Percentiles rank a stretch among this genome's conserved stretches.
Evolutionary conservation across 331 rosid genomes (phyloP).

Genomic region (Spiraea crenata): DNA sequence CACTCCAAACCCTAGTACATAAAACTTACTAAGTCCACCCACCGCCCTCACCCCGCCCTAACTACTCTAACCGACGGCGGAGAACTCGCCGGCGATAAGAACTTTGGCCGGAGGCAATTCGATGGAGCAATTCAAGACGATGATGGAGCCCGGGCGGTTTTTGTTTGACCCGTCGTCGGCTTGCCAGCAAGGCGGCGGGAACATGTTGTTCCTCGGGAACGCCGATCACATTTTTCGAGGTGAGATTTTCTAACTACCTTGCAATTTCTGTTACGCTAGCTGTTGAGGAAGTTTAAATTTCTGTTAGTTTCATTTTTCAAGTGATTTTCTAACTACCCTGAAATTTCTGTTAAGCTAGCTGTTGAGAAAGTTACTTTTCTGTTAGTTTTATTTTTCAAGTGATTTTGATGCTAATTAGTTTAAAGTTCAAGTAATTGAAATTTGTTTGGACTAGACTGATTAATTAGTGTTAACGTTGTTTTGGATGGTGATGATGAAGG

Average conservation of each 20-base stretch:
- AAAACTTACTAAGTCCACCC: background rate
- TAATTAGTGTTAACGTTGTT: background rate
- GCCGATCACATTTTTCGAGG: slow-evolving; percentile 69
- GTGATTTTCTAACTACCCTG: background rate
- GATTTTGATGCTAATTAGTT: no score
- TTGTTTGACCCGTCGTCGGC: slow-evolving; percentile 45
- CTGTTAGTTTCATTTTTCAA: no score
- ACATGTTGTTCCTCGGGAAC: slow-evolving; percentile 77
- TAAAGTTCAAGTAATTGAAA: no score
- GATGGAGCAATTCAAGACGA: background rate
- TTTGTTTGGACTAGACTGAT: no score
- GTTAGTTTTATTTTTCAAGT: no score
- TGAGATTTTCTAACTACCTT: slow-evolving; percentile 12
- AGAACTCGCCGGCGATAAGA: background rate
- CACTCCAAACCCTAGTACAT: slow-evolving; percentile 1
- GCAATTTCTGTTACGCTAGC: no score
- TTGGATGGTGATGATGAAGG: slow-evolving; percentile 23
- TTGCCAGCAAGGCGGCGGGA: slow-evolving; percentile 46
- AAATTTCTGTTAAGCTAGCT: background rate
- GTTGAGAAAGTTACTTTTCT: background rate
- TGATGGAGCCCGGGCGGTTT: slow-evolving; percentile 69
- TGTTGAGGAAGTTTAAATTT: background rate
- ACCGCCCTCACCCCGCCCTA: background rate
- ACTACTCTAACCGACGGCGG: slow-evolving; percentile 6
- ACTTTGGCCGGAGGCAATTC: background rate